These are phyloP conservation scores for Boletus chippewaensis DNA, from an alignment of 1,284 basidiomycete species.

Conservation along the genomic window DNA sequence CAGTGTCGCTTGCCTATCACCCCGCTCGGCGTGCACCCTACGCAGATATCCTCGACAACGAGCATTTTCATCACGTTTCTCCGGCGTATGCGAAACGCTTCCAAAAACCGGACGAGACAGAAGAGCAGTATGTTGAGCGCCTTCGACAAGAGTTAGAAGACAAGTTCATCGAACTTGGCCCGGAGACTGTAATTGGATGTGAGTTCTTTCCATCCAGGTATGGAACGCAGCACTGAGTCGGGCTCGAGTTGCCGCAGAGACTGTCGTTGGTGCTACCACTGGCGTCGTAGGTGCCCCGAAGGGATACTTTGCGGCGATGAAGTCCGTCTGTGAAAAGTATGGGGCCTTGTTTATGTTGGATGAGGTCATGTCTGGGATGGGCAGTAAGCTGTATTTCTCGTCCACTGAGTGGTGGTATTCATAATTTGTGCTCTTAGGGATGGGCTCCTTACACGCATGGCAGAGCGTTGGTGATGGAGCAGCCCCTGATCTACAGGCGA, in stretches of 20 bases:
- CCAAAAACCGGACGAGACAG: slow-evolving; percentile 59
- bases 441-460: slow-evolving; percentile 84
- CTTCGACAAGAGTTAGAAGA: slow-evolving; percentile 74
- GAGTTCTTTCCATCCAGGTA: slow-evolving; percentile 25
- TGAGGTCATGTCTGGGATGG: slow-evolving; percentile 85
- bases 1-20: slow-evolving; percentile 61
- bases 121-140: slow-evolving; percentile 71
- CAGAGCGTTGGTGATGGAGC: slow-evolving; percentile 71
- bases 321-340: slow-evolving; percentile 80
- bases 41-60: slow-evolving; percentile 52
- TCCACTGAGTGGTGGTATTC: slow-evolving; percentile 1
- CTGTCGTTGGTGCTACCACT: slow-evolving; percentile 77
- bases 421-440: slow-evolving; percentile 40
- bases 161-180: slow-evolving; percentile 75
- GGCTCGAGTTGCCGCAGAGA: slow-evolving; percentile 70
- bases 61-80: slow-evolving; percentile 73
- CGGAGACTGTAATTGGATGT: slow-evolving; percentile 77
- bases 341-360: slow-evolving; percentile 83
- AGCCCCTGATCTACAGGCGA: slow-evolving; percentile 74
- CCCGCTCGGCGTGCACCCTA: slow-evolving; percentile 63
- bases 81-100: slow-evolving; percentile 82
- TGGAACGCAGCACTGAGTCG: slow-evolving; percentile 8
- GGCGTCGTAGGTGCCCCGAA: slow-evolving; percentile 70
- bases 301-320: slow-evolving; percentile 79
- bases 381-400: slow-evolving; percentile 44